These are phyloP conservation scores for Vigna reflexopilosa DNA, from an alignment of 306 rosid genomes.

Conservation along the genomic window DNA sequence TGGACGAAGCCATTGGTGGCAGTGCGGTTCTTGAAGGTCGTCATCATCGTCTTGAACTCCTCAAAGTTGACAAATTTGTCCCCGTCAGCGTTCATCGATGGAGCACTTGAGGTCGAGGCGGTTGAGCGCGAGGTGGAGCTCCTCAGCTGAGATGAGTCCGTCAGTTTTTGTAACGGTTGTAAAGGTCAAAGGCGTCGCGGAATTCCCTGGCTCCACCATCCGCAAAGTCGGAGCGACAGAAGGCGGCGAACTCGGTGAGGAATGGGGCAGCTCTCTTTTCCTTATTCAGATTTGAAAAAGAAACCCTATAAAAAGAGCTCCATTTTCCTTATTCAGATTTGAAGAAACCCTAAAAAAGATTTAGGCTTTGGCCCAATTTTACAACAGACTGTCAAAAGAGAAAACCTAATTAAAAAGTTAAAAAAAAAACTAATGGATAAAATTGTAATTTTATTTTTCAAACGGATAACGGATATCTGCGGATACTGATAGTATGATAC, in stretches of 20 bases:
- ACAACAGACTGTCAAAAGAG: too few relatives aligned
- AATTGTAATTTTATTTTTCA: too few relatives aligned
- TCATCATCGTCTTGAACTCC: conserved; percentile 87
- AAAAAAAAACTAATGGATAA: too few relatives aligned
- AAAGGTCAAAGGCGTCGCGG: conserved; percentile 76
- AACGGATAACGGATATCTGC: too few relatives aligned
- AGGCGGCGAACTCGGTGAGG: conserved; percentile 68
- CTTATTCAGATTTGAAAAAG: too few relatives aligned
- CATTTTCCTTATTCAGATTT: too few relatives aligned
- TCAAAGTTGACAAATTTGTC: conserved; percentile 78
- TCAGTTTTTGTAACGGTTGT: conserved; percentile 64
- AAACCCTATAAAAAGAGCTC: too few relatives aligned
- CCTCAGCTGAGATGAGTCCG: conserved; percentile 72
- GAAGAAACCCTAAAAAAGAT: too few relatives aligned
- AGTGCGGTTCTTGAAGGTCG: conserved; percentile 2
- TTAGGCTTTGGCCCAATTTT: too few relatives aligned
- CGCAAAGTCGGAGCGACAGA: conserved; percentile 55
- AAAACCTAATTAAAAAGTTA: too few relatives aligned
- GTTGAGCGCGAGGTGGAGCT: conserved; percentile 70
- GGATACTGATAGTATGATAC: too few relatives aligned
- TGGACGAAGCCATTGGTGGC: conserved; percentile 29
- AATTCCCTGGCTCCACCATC: conserved; percentile 62
- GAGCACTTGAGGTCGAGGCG: conserved; percentile 69
- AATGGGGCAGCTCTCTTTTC: too few relatives aligned
- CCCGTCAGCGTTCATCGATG: conserved; percentile 68